phyloP scores from a whole-genome alignment of 2,329 filamentous ascomycete genomes.

The Sarocladiaceae sp. region DNA sequence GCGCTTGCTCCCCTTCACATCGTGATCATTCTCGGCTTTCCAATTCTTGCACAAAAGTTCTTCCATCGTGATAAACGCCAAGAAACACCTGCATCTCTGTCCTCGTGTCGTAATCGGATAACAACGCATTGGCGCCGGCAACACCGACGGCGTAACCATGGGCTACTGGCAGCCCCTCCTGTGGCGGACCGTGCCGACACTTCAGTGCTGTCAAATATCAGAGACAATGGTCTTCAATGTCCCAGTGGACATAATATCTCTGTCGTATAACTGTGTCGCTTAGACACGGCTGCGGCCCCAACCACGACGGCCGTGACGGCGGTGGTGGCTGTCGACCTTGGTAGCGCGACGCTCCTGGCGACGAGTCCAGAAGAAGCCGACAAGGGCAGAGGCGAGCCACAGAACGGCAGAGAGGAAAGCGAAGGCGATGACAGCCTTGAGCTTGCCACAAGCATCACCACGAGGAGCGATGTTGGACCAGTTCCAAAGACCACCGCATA shows the following conservation, averaged over 20 bases:
- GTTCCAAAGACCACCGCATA: conserved; percentile 54
- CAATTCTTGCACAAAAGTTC: background rate
- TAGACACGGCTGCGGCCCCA: conserved; percentile 43
- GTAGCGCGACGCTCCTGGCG: conserved; percentile 30
- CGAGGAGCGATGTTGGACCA: conserved; percentile 52
- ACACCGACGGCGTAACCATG: background rate
- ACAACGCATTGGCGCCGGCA: background rate
- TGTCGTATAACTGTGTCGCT: too few relatives aligned
- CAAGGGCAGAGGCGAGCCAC: conserved; percentile 62
- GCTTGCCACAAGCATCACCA: conserved; percentile 56
- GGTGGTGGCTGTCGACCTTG: conserved; percentile 8
- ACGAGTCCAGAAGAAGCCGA: conserved; percentile 53
- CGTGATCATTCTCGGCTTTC: background rate
- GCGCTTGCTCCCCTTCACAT: background rate
- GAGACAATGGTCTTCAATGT: too few relatives aligned
- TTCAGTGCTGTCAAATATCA: too few relatives aligned
- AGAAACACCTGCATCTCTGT: background rate
- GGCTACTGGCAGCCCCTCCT: too few relatives aligned
- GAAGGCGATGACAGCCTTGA: conserved; percentile 69
- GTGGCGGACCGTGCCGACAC: too few relatives aligned
- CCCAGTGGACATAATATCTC: too few relatives aligned
- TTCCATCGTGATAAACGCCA: background rate
- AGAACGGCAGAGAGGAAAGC: conserved; percentile 65
- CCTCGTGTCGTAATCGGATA: background rate
- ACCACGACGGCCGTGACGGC: conserved; percentile 26